A percentile compares a stretch with the other conserved stretches of the same genome.
phyloP scores from a whole-genome alignment of 768 basidiomycete species.

The Collybia nuda region DNA sequence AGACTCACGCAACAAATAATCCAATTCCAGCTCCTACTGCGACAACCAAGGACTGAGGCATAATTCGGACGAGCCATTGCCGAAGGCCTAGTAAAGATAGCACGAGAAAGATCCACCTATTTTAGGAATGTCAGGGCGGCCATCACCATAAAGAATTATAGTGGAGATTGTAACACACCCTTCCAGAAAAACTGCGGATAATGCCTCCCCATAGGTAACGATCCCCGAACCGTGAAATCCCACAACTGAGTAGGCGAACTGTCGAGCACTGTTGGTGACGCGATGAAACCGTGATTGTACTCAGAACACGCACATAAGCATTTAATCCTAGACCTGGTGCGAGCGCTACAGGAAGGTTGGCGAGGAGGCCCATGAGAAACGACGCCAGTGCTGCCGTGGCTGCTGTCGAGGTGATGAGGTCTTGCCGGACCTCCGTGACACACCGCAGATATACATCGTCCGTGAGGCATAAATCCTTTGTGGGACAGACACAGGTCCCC shows the following conservation, averaged over 20 bases:
- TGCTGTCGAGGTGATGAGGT: constrained; percentile 83
- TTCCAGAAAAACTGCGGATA: constrained; percentile 86
- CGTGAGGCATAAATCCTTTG: constrained; percentile 50
- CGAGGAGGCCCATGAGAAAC: constrained; percentile 80
- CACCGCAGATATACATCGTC: constrained; percentile 59
- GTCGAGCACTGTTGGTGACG: constrained; percentile 2
- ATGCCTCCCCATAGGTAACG: constrained; percentile 76
- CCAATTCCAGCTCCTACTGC: constrained; percentile 88
- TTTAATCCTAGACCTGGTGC: constrained; percentile 86
- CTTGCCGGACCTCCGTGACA: constrained; percentile 60
- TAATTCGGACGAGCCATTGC: constrained; percentile 86
- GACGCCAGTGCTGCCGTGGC: constrained; percentile 74
- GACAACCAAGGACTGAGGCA: constrained; percentile 84
- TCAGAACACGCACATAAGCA: constrained; percentile 59
- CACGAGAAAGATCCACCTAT: constrained; percentile 78
- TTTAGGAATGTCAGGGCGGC: background rate
- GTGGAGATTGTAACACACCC: constrained; percentile 46
- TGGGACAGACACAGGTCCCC: constrained; percentile 77
- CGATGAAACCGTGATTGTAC: constrained; percentile 1
- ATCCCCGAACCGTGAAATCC: constrained; percentile 77
- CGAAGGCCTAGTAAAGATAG: constrained; percentile 81
- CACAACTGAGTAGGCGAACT: constrained; percentile 89
- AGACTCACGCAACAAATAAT: constrained; percentile 78
- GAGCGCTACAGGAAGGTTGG: constrained; percentile 87
- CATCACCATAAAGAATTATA: background rate